Evolutionary conservation across 345 rosid genomes (phyloP).

Genomic region (Citrus glauca): DNA sequence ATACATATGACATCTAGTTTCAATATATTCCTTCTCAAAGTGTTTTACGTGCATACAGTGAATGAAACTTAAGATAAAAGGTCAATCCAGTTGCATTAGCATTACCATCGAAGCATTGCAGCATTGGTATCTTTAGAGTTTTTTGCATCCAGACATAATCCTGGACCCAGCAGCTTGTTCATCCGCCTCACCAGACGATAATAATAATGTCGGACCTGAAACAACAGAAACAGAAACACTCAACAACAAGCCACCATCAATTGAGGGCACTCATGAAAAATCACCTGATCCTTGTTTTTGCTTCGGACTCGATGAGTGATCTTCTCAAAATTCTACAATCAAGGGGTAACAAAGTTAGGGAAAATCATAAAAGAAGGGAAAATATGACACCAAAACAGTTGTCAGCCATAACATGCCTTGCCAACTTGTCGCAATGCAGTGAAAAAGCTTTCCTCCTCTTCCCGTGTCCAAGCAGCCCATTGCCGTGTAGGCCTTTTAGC

Average conservation of each 20-base stretch:
- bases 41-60: neutral
- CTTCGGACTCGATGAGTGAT: constrained; percentile 93
- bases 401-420: constrained; percentile 51
- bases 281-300: constrained; percentile 99
- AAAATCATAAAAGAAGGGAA: neutral
- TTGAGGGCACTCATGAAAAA: constrained; percentile 9
- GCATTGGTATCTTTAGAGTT: constrained; percentile 98
- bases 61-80: neutral
- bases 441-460: constrained; percentile 98
- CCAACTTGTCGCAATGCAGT: constrained; percentile 98
- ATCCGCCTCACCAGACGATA: constrained; percentile 96
- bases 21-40: neutral
- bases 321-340: constrained; percentile 89
- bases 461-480: constrained; percentile 99
- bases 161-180: constrained; percentile 96
- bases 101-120: constrained; percentile 98
- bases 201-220: constrained; percentile 98
- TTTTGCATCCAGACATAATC: constrained; percentile 88
- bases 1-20: neutral
- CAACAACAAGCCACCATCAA: constrained; percentile 6
- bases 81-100: neutral
- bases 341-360: constrained; percentile 17
- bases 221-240: constrained; percentile 10
- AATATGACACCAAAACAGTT: neutral
- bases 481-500: constrained; percentile 87